Evolutionary conservation across 148 eudicot species (phyloP).

Genomic region (Dianthus caryophyllus): DNA sequence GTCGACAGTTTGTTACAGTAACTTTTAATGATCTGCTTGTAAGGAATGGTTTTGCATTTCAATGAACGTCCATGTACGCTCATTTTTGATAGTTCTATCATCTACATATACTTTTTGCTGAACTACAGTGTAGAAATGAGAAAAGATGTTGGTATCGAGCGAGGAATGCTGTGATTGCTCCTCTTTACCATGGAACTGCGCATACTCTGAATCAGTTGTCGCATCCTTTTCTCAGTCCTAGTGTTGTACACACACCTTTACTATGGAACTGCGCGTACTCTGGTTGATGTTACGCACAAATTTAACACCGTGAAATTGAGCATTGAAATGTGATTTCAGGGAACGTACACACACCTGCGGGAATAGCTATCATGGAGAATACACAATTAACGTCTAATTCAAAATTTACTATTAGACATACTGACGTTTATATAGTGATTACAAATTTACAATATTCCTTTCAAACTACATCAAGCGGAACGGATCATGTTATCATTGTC

Average conservation of each 20-base stretch:
- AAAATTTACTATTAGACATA: background rate
- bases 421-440: background rate
- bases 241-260: too few species aligned
- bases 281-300: background rate
- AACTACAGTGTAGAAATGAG: background rate
- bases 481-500: background rate
- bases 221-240: too few species aligned
- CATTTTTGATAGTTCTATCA: conserved; percentile 15
- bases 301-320: background rate
- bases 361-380: background rate
- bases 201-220: too few species aligned
- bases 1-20: too few species aligned
- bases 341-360: background rate
- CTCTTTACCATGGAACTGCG: too few species aligned
- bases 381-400: background rate
- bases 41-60: background rate
- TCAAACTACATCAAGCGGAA: background rate
- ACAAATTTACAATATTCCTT: background rate
- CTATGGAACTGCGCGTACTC: too few species aligned
- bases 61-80: conserved; percentile 12
- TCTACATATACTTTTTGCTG: background rate
- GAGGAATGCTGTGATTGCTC: too few species aligned
- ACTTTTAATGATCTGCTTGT: conserved; percentile 19
- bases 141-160: background rate
- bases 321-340: background rate